Evolutionary conservation across 768 basidiomycete genomes (phyloP).

Genomic region (Rhodotorula paludigena): DNA sequence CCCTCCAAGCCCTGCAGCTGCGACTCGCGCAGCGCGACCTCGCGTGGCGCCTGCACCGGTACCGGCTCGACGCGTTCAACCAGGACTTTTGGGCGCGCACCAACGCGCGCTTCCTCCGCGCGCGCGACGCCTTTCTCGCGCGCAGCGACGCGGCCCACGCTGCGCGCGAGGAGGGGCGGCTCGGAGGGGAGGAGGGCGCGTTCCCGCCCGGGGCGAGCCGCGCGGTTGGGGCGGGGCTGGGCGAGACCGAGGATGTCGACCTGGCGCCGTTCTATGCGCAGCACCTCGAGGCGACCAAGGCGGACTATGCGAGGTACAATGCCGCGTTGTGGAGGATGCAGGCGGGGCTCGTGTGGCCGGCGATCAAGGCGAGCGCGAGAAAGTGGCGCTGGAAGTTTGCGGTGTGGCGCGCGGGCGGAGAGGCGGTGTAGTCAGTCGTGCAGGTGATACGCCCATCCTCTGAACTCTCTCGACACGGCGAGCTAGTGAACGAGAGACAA

Average conservation of each 20-base stretch:
- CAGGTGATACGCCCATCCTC: neutral
- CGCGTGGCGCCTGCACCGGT: conserved; percentile 36
- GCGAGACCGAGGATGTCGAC: conserved; percentile 17
- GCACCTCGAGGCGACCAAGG: conserved; percentile 17
- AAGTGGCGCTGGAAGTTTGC: conserved; percentile 36
- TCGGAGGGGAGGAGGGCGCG: no score
- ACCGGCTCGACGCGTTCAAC: conserved; percentile 39
- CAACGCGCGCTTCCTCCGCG: conserved; percentile 33
- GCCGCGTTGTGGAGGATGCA: conserved; percentile 32
- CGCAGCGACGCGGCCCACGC: neutral
- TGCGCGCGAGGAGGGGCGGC: neutral
- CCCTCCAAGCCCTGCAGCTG: conserved; percentile 1
- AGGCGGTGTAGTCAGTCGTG: neutral
- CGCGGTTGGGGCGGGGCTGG: neutral
- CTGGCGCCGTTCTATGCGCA: conserved; percentile 29
- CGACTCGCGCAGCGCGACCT: conserved; percentile 34
- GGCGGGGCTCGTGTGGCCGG: conserved; percentile 29
- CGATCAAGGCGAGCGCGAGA: conserved; percentile 25
- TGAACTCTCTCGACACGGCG: neutral
- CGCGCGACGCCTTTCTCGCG: conserved; percentile 20
- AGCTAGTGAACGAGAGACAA: neutral
- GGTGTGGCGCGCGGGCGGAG: conserved; percentile 30
- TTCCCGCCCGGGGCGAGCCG: conserved; percentile 14
- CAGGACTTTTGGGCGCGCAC: conserved; percentile 37
- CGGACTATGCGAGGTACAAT: conserved; percentile 32